Conservation (phyloP, 148 eudicot species). For the Limonium bicolor region DNA sequence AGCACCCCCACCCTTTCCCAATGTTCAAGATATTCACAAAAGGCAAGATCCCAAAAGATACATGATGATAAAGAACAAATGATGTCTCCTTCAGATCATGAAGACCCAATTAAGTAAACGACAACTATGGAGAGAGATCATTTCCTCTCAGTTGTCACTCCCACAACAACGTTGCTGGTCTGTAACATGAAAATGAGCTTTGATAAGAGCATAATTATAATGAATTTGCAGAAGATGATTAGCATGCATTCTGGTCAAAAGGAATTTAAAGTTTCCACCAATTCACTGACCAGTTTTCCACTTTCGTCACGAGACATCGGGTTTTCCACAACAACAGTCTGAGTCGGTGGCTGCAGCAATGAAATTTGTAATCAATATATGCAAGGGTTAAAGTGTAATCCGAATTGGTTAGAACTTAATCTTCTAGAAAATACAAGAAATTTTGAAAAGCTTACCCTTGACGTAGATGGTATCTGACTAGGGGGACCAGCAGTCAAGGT, state of each 20-base stretch:
- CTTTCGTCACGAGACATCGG: conserved; percentile 36
- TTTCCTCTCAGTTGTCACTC: conserved; percentile 4
- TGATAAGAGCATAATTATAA: neutral
- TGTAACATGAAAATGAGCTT: neutral
- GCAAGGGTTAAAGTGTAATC: neutral
- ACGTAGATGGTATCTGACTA: too few relatives aligned
- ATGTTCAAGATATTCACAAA: too few relatives aligned
- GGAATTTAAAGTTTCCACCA: neutral
- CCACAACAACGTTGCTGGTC: conserved; percentile 6
- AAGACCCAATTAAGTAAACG: too few relatives aligned
- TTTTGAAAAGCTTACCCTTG: conserved; percentile 25
- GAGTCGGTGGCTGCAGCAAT: conserved; percentile 18
- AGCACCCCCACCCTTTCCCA: too few relatives aligned
- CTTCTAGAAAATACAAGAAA: neutral
- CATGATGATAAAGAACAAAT: too few relatives aligned
- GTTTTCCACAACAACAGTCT: conserved; percentile 38
- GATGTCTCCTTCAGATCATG: too few relatives aligned
- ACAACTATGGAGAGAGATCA: neutral
- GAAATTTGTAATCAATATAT: neutral
- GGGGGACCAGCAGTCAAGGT: too few relatives aligned
- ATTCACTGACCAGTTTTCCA: conserved; percentile 43
- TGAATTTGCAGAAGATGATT: too few relatives aligned
- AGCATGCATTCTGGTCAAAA: neutral
- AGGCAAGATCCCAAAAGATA: too few relatives aligned
- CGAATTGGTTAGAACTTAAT: neutral